phyloP scores from a whole-genome alignment of 495 filamentous ascomycete species.

The Tuber indicum region DNA sequence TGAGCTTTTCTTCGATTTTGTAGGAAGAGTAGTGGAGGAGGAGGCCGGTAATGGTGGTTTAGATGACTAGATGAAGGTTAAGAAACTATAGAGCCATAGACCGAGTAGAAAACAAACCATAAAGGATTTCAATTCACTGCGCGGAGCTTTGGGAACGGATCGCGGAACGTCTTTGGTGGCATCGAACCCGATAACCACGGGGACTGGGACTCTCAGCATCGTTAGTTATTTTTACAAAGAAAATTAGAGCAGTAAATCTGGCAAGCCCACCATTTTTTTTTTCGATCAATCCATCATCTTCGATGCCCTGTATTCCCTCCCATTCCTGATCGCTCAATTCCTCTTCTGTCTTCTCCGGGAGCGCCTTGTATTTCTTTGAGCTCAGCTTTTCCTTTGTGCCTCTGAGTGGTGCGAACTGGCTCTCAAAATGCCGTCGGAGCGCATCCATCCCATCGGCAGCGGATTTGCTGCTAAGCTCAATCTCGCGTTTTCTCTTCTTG shows the following conservation, averaged over 20 bases:
- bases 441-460: conserved; percentile 48
- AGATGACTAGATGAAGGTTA: conserved; percentile 48
- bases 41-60: conserved; percentile 46
- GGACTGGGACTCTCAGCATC: not conserved
- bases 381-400: conserved; percentile 17
- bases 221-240: not conserved
- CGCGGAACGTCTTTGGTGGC: conserved; percentile 16
- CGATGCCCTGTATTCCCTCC: conserved; percentile 13
- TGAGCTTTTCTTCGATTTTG: conserved; percentile 39
- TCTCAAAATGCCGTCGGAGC: conserved; percentile 78
- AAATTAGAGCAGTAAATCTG: not conserved
- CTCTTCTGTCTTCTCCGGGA: not conserved
- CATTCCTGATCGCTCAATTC: conserved; percentile 17
- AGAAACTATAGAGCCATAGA: not conserved
- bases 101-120: conserved; percentile 17
- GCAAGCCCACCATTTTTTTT: not conserved
- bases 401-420: conserved; percentile 69
- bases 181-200: conserved; percentile 17
- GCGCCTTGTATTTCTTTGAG: conserved; percentile 1
- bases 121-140: conserved; percentile 29
- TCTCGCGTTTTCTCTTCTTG: conserved; percentile 18
- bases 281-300: not conserved
- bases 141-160: conserved; percentile 13
- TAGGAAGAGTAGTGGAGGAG: conserved; percentile 38
- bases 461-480: not conserved